Evolutionary conservation across 2,329 filamentous ascomycete genomes (phyloP), one percentile per base, ranked within the genome.

Genomic region (Fusarium sp.): DNA sequence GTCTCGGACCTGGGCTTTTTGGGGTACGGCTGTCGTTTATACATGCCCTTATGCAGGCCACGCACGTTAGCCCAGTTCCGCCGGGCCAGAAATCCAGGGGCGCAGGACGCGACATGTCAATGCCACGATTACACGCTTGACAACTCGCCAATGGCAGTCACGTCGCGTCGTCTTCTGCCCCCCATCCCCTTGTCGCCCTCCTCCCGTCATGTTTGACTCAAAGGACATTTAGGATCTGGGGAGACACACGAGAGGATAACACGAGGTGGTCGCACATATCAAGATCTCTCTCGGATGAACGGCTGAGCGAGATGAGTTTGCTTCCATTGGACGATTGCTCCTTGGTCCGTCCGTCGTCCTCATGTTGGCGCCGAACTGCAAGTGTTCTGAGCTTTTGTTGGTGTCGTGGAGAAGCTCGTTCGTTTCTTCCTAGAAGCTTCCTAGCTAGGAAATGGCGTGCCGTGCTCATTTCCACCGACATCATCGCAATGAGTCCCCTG

Each of bases 381-480:
- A 2, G 18, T 58, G 20, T 58, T 55, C 25, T 23, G 38, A 42
- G 42, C 23, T 27, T 27, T 14, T 27, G 40, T 46, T 27, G 29
- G 69, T 71, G 55, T 57, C 60, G 36, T 62, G 61, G 64, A 69
- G 70, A 71, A 68, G 66, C 57, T 44, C 62, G 44, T 61, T 66
- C 58, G 61, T 64, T 71, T 64, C 61, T 69, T 63, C 61, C 31
- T 55, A 20, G 57, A 71, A 64, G 51, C 58, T 65, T 71, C 71
- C 65, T 64, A 71, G 66, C 63, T 56, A 31, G 62, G 67, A 58
- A 49, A 59, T 60, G 61, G 62, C 61, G 44, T 58, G 60, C 18
- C 23, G 29, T 50, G 62, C 58, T 74, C 73, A 74, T 74, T 74
- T 74, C 73, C 73, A 75, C 71, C 65, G 62, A 73, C 73, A 74